phyloP scores from a whole-genome alignment of 2,329 filamentous ascomycete species.

The Paracoccidioides lutzii region DNA sequence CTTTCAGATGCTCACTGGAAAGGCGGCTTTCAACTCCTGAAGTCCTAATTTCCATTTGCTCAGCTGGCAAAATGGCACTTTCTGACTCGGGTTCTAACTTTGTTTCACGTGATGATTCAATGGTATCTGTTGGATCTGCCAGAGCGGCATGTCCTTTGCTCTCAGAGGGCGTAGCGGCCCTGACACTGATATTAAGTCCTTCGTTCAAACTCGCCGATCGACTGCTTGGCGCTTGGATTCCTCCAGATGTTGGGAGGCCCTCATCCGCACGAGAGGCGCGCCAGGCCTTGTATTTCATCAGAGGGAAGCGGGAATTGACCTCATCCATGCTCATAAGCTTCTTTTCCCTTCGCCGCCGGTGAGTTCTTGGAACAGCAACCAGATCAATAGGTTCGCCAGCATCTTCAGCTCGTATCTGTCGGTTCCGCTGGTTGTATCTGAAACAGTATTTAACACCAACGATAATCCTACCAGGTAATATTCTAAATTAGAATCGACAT shows the following conservation, averaged over 20 bases:
- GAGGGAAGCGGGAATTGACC: slow-evolving; percentile 91
- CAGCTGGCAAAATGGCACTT: background rate
- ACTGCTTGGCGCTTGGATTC: slow-evolving; percentile 63
- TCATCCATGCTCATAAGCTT: slow-evolving; percentile 99
- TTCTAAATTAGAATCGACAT: slow-evolving; percentile 1
- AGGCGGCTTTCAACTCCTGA: background rate
- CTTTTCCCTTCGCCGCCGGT: slow-evolving; percentile 83
- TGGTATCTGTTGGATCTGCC: slow-evolving; percentile 10
- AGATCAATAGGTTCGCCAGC: slow-evolving; percentile 83
- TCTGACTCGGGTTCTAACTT: background rate
- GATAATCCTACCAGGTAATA: slow-evolving; percentile 62
- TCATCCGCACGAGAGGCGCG: slow-evolving; percentile 68
- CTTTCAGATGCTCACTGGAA: background rate
- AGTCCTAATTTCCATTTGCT: background rate
- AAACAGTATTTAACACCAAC: slow-evolving; percentile 99
- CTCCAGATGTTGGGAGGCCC: slow-evolving; percentile 71
- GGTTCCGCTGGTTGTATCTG: slow-evolving; percentile 88
- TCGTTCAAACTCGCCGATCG: slow-evolving; percentile 60
- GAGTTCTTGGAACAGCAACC: slow-evolving; percentile 69
- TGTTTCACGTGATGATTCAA: slow-evolving; percentile 1
- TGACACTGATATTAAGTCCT: slow-evolving; percentile 28
- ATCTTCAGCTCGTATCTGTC: slow-evolving; percentile 60
- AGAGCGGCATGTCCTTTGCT: slow-evolving; percentile 16
- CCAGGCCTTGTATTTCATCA: slow-evolving; percentile 95
- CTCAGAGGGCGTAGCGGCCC: slow-evolving; percentile 35